Evolutionary conservation across 495 filamentous ascomycete genomes (phyloP), one percentile per base, ranked within the genome.

Genomic region (Talaromyces stipitatus): DNA sequence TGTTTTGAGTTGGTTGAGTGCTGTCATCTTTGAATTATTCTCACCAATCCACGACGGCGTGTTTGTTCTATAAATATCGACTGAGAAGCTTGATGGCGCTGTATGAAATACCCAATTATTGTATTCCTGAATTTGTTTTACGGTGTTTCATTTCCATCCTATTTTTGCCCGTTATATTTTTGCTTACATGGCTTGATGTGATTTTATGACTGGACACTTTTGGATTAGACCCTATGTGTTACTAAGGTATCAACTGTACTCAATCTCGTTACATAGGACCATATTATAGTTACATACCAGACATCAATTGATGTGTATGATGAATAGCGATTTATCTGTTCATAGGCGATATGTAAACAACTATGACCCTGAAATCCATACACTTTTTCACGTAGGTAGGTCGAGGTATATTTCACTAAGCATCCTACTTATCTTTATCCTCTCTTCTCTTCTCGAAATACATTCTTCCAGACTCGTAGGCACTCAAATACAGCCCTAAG

Each of bases 401-500:
- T n/a, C n/a, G n/a, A n/a, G n/a, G n/a, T n/a, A n/a, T n/a, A 0
- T 16, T 32, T 12, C 2, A 29, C 2, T 12, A 0, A 52, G 7
- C 10, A 2, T 32, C 27, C 18, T 32, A 14, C 11, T 11, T 52
- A 22, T 32, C 29, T 32, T 52, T 32, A 20, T 28, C 24, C 27
- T 54, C 67, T 46, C 78, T 75, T 52, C 76, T 70, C 36, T 74
- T 77, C 59, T 83, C 84, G 38, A 95, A 72, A 75, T 83, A 90
- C 32, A 85, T 71, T 61, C 90, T 79, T 24, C 86, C 86, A 55
- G 83, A 84, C 68, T 97, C 90, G 71, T 96, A 96, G 18, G 87
- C 83, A 16, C 90, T 86, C 10, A 97, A 74, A 78, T 96, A 96
- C 27, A 96, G 67, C 7, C 92, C 89, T 61, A 87, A 83, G 6